Evolutionary conservation across 306 rosid genomes (phyloP), one percentile per base, ranked within the genome.

Genomic region (Prunus padus): DNA sequence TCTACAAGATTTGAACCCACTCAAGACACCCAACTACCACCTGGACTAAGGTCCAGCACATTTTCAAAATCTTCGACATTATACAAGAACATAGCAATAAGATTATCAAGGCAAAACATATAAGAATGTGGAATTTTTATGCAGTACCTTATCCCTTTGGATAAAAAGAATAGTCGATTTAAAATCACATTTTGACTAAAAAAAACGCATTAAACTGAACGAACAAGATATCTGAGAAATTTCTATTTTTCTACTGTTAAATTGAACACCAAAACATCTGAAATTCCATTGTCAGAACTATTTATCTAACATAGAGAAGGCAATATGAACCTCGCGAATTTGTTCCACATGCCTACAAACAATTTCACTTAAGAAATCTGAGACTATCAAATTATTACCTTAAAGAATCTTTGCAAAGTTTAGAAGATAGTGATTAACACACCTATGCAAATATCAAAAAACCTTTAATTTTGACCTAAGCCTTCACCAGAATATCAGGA

Each of bases 21-120:
- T 55, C 65, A 60, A 72, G 20, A 20, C 44, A 72, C 23, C 42
- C 42, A 63, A 62, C n/a, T 20, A 56, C 57, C 69, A 28, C 25
- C 42, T 20, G 46, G 52, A 65, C 18, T 30, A 71, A 52, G 50
- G 20, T 46, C 11, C 46, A 1, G 6, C 9, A 33, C 62, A 76
- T 42, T 78, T 49, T 70, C 69, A 77, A 16, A 31, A 51, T 75
- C 62, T 63, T 52, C 46, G 11, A 70, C 26, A 28, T 63, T 74
- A 65, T 52, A 47, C 54, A 82, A 51, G 55, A 67, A 47, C n/a
- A 72, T 45, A 65, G 77, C 76, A 84, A 76, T 51, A 77, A 78
- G 74, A 70, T 79, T 62, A 76, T 67, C 71, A 26, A 74, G 72
- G 56, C 59, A 72, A 31, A 56, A 47, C n/a, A 51, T 56, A 76